phyloP scores from a whole-genome alignment of 192 early-diverging fungal species.

The Podila verticillata region DNA sequence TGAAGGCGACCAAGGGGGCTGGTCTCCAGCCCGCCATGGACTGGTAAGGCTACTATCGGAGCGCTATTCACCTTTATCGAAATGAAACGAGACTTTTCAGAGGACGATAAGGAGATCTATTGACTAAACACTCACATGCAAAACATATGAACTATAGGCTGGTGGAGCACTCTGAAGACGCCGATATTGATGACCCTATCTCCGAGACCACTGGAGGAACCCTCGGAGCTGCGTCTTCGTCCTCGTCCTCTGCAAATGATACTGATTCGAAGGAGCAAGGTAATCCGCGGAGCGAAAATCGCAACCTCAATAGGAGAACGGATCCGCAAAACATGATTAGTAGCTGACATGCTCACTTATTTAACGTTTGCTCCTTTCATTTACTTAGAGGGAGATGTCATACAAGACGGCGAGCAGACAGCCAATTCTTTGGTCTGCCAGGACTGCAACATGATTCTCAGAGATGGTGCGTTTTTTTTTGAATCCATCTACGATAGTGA shows the following conservation, averaged over 20 bases:
- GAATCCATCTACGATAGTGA: neutral
- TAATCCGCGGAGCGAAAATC: neutral
- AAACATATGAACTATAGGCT: conserved; percentile 57
- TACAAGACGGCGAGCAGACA: conserved; percentile 76
- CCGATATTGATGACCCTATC: conserved; percentile 66
- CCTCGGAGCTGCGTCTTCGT: conserved; percentile 21
- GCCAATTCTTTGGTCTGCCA: conserved; percentile 84
- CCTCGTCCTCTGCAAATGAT: conserved; percentile 19
- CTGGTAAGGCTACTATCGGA: conserved; percentile 61
- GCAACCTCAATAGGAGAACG: too few species aligned
- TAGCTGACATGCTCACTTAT: neutral
- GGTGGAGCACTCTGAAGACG: conserved; percentile 75
- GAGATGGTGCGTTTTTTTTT: conserved; percentile 64
- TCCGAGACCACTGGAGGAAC: conserved; percentile 53
- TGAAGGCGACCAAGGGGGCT: conserved; percentile 75
- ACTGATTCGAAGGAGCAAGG: conserved; percentile 40
- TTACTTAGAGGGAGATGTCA: conserved; percentile 65
- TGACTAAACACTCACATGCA: neutral
- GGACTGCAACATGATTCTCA: conserved; percentile 82
- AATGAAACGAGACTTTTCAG: too few species aligned
- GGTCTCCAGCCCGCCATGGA: conserved; percentile 89
- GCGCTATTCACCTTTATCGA: too few species aligned
- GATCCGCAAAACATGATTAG: neutral
- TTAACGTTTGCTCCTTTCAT: neutral
- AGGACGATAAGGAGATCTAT: neutral